Conservation (phyloP, 2,329 filamentous ascomycete species). For the Fusarium pseudograminearum region DNA sequence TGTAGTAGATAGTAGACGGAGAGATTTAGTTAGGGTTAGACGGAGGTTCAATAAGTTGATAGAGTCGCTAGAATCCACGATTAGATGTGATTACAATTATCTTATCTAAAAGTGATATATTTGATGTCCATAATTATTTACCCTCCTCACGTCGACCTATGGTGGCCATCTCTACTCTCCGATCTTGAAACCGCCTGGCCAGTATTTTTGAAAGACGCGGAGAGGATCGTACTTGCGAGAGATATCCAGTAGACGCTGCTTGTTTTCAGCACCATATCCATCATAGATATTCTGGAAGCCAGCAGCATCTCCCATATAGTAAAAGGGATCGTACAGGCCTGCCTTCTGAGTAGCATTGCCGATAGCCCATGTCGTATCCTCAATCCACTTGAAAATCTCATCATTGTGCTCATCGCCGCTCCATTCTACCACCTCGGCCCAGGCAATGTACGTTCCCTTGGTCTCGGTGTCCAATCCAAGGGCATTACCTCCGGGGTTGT, state of each 20-base stretch:
- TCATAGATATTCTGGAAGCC: slow-evolving; percentile 24
- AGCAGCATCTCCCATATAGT: slow-evolving; percentile 36
- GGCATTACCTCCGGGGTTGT: slow-evolving; percentile 21
- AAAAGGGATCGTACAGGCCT: slow-evolving; percentile 24
- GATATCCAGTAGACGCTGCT: slow-evolving; percentile 9
- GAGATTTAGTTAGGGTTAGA: background rate
- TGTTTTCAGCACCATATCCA: slow-evolving; percentile 27
- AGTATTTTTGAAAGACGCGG: slow-evolving; percentile 22
- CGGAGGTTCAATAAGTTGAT: background rate
- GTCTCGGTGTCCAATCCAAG: slow-evolving; percentile 23
- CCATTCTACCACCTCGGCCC: slow-evolving; percentile 39
- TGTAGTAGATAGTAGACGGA: no score
- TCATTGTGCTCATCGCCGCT: slow-evolving; percentile 29
- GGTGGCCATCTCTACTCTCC: background rate
- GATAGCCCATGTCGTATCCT: slow-evolving; percentile 28
- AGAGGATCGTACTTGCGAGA: slow-evolving; percentile 31
- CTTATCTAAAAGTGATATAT: accelerated
- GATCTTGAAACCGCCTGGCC: slow-evolving; percentile 32
- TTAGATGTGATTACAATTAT: background rate
- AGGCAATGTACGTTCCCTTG: slow-evolving; percentile 32
- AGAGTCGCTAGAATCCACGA: no score
- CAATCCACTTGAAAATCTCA: slow-evolving; percentile 25
- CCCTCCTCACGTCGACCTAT: accelerated
- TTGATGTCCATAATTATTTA: background rate
- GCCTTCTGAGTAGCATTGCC: slow-evolving; percentile 28